phyloP scores from a whole-genome alignment of 805 yeast genomes.

The Maudiozyma serrabonitensis region DNA sequence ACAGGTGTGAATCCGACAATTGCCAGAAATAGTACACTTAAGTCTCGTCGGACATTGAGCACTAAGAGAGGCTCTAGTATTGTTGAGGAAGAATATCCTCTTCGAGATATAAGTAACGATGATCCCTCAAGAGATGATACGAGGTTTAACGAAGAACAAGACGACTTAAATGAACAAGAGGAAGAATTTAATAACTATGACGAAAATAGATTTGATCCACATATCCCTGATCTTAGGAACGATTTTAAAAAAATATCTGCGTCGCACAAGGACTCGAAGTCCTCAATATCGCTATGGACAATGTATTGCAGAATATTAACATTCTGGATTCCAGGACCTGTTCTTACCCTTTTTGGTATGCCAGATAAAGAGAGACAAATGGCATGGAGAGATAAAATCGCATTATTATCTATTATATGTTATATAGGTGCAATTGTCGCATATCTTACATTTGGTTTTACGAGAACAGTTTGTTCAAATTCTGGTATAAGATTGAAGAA shows the following conservation, averaged over 20 bases:
- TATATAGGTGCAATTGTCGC: constrained; percentile 72
- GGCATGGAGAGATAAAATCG: constrained; percentile 97
- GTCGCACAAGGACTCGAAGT: background rate
- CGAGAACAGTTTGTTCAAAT: constrained; percentile 64
- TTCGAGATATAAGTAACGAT: constrained; percentile 1
- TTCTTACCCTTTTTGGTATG: constrained; percentile 56
- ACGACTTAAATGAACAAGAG: background rate
- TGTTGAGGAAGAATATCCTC: constrained; percentile 3
- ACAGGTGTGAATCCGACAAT: constrained; percentile 58
- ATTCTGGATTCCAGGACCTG: constrained; percentile 83
- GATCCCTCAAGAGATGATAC: background rate
- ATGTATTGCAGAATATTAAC: constrained; percentile 72
- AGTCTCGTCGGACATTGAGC: constrained; percentile 3
- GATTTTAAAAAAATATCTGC: constrained; percentile 2
- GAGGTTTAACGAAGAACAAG: background rate
- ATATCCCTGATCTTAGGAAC: background rate
- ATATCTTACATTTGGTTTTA: constrained; percentile 82
- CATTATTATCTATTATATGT: constrained; percentile 64
- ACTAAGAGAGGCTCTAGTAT: background rate
- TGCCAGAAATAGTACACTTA: constrained; percentile 1
- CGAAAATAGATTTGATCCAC: background rate
- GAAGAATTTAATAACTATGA: background rate
- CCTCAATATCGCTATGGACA: constrained; percentile 44
- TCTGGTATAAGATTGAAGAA: constrained; percentile 42
- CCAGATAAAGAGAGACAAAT: constrained; percentile 69